Evolutionary conservation across 2,329 filamentous ascomycete species (phyloP).

Genomic region (Clonostachys rhizophaga): DNA sequence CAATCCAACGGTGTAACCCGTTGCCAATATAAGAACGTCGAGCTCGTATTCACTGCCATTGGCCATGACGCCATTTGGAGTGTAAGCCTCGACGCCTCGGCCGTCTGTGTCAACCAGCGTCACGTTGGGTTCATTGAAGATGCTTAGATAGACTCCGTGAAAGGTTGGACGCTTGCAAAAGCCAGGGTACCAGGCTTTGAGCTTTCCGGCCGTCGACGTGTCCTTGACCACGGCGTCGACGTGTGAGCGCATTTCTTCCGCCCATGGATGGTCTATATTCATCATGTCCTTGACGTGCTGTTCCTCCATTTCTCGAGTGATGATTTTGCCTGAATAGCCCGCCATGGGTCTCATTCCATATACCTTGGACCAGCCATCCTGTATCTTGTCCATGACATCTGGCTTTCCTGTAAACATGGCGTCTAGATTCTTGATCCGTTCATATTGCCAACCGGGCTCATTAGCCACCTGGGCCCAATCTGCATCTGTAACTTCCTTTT

Average conservation of each 20-base stretch:
- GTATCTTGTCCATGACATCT: slow-evolving; percentile 31
- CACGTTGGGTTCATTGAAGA: slow-evolving; percentile 56
- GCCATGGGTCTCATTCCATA: slow-evolving; percentile 29
- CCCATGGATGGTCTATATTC: slow-evolving; percentile 31
- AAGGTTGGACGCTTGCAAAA: slow-evolving; percentile 63
- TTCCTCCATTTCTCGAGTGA: neutral
- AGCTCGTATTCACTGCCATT: slow-evolving; percentile 39
- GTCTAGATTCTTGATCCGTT: slow-evolving; percentile 21
- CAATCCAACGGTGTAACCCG: slow-evolving; percentile 22
- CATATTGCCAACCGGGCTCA: slow-evolving; percentile 41
- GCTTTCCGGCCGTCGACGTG: slow-evolving; percentile 37
- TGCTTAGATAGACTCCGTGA: slow-evolving; percentile 51
- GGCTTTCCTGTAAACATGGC: slow-evolving; percentile 34
- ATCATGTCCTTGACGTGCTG: slow-evolving; percentile 17
- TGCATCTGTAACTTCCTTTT: slow-evolving; percentile 31
- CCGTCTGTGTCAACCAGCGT: slow-evolving; percentile 43
- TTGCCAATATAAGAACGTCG: slow-evolving; percentile 30
- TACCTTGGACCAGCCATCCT: slow-evolving; percentile 41
- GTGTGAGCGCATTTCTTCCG: slow-evolving; percentile 37
- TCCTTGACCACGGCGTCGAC: slow-evolving; percentile 46
- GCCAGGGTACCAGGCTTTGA: slow-evolving; percentile 55
- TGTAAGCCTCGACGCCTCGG: slow-evolving; percentile 43
- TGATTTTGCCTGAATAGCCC: neutral
- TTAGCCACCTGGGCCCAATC: slow-evolving; percentile 30
- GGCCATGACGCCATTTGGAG: slow-evolving; percentile 38